Percentiles rank a stretch among this genome's conserved stretches.
Conservation (phyloP, 768 basidiomycete species). For the Auricularia sp. region DNA sequence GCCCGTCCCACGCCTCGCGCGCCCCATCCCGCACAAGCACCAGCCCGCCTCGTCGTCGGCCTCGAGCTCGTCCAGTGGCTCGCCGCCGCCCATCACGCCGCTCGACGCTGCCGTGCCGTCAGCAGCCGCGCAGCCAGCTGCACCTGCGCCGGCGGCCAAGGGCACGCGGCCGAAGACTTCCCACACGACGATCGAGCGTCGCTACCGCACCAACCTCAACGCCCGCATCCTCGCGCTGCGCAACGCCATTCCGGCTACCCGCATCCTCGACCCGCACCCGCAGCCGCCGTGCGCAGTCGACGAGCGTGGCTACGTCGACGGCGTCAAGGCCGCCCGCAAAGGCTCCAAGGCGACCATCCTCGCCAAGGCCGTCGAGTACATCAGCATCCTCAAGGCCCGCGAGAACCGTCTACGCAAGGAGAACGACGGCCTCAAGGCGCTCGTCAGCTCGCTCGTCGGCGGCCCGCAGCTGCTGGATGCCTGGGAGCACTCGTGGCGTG, state of each 20-base stretch:
- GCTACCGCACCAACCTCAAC: conserved; percentile 83
- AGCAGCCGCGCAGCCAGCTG: conserved; percentile 6
- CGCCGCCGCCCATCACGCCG: neutral
- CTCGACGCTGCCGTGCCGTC: neutral
- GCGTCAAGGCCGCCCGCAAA: conserved; percentile 85
- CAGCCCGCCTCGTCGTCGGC: neutral
- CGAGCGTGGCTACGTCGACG: conserved; percentile 77
- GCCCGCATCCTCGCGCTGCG: conserved; percentile 74
- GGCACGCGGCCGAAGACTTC: conserved; percentile 63
- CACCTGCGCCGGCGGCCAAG: conserved; percentile 11
- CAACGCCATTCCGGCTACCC: conserved; percentile 72
- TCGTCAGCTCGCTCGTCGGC: conserved; percentile 63
- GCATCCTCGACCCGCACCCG: conserved; percentile 54
- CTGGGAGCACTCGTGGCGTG: conserved; percentile 70
- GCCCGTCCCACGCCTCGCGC: neutral
- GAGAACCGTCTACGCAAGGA: conserved; percentile 63
- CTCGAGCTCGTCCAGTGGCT: neutral
- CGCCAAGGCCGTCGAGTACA: conserved; percentile 86
- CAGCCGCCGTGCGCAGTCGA: conserved; percentile 27
- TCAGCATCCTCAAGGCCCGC: conserved; percentile 74
- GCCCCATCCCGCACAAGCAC: neutral
- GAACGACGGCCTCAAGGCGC: conserved; percentile 60
- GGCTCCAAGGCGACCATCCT: conserved; percentile 86
- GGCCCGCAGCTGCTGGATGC: conserved; percentile 59
- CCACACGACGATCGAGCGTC: conserved; percentile 81